phyloP scores from a whole-genome alignment of 129 eudicot genomes.

The carrot (Daucus carota) region DNA sequence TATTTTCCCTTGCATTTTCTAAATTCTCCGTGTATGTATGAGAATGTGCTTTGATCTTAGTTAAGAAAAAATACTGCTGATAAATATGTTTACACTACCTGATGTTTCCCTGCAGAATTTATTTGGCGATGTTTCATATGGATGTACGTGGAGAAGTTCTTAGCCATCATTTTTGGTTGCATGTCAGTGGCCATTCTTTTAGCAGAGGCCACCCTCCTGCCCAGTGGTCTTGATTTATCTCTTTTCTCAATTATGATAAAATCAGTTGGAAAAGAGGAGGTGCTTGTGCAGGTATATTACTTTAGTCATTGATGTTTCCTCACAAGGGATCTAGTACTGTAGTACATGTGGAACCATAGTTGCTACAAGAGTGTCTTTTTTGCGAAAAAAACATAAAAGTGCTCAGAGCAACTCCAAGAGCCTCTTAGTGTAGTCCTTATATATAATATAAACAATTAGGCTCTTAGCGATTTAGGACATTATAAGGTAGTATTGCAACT shows the following conservation, averaged over 20 bases:
- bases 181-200: conserved; percentile 92
- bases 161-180: conserved; percentile 73
- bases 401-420: too few species aligned
- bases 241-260: conserved; percentile 73
- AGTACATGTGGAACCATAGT: background rate
- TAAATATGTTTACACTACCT: background rate
- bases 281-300: conserved; percentile 74
- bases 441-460: too few species aligned
- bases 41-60: background rate
- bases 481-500: too few species aligned
- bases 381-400: too few species aligned
- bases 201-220: conserved; percentile 90
- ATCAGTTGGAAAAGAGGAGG: conserved; percentile 59
- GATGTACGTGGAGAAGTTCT: conserved; percentile 58
- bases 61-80: background rate
- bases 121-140: conserved; percentile 72
- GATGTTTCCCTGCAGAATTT: conserved; percentile 42
- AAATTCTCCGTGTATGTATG: background rate
- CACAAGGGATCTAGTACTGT: background rate
- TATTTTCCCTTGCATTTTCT: background rate
- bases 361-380: background rate
- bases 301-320: background rate
- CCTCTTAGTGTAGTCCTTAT: too few species aligned
- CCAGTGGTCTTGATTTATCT: conserved; percentile 77
- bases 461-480: too few species aligned